phyloP scores from a whole-genome alignment of 805 yeast genomes.

The Yamadazyma endophytica region DNA sequence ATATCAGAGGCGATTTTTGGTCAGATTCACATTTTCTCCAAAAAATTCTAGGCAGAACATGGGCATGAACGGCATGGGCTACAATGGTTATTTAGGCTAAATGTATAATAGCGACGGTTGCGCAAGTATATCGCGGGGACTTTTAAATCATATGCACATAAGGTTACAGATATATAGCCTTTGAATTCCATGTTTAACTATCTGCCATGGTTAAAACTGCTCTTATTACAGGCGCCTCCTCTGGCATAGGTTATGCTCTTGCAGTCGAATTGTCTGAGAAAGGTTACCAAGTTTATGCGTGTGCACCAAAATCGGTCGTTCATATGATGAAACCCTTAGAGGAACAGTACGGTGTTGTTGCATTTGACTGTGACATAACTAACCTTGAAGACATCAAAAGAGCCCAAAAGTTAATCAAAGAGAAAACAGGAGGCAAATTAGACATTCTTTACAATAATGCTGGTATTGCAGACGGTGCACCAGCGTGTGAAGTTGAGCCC shows the following conservation, averaged over 20 bases:
- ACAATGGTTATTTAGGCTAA: too few species aligned
- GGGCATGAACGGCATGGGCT: too few species aligned
- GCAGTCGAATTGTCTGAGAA: constrained; percentile 38
- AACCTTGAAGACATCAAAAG: constrained; percentile 19
- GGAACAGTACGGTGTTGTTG: constrained; percentile 20
- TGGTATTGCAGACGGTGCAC: constrained; percentile 22
- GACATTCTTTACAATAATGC: constrained; percentile 41
- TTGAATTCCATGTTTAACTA: too few species aligned
- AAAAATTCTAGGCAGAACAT: too few species aligned
- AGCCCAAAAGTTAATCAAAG: constrained; percentile 18
- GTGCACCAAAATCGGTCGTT: constrained; percentile 24
- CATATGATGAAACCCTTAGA: constrained; percentile 21
- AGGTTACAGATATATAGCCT: too few species aligned
- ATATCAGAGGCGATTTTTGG: constrained; percentile 18
- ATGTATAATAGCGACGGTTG: too few species aligned
- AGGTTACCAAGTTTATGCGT: constrained; percentile 36
- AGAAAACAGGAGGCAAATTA: constrained; percentile 26
- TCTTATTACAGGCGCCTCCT: constrained; percentile 49
- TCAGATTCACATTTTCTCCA: constrained; percentile 19
- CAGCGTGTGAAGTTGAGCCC: constrained; percentile 30
- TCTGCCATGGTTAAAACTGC: constrained; percentile 25
- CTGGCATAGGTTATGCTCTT: constrained; percentile 46
- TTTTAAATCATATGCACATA: too few species aligned
- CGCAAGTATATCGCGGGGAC: too few species aligned
- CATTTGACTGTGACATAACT: constrained; percentile 34